Percentiles rank a stretch among this genome's conserved stretches.
phyloP scores from a whole-genome alignment of 345 rosid species.

The Gossypium mustelinum region DNA sequence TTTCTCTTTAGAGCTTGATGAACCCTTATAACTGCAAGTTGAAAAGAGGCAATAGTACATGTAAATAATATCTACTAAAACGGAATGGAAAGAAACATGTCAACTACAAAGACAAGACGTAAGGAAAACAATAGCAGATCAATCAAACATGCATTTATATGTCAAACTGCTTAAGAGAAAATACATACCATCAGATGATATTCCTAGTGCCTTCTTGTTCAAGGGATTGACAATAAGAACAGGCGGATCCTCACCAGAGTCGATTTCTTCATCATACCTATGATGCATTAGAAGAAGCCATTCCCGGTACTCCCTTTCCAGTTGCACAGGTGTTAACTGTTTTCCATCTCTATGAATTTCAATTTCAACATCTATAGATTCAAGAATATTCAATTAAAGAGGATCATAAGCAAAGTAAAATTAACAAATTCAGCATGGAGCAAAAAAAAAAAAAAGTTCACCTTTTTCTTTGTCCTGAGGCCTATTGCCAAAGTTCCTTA shows the following conservation, averaged over 20 bases:
- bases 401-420: neutral
- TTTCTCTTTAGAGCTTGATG: conserved; percentile 43
- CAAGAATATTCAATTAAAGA: conserved; percentile 4
- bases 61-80: conserved; percentile 10
- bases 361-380: conserved; percentile 35
- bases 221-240: conserved; percentile 33
- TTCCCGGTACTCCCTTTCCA: conserved; percentile 53
- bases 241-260: conserved; percentile 54
- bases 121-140: neutral
- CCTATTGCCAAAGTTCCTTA: conserved; percentile 50
- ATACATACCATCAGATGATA: conserved; percentile 56
- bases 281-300: conserved; percentile 74
- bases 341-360: conserved; percentile 40
- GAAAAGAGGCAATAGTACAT: conserved; percentile 13
- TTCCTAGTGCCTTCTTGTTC: conserved; percentile 49
- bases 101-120: neutral
- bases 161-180: neutral
- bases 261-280: conserved; percentile 53
- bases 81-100: neutral
- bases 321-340: conserved; percentile 26
- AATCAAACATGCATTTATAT: neutral
- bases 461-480: conserved; percentile 43
- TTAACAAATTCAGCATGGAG: neutral
- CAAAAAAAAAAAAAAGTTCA: conserved; percentile 10
- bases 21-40: conserved; percentile 54